These are phyloP conservation scores for Colletotrichum abscissum DNA, from an alignment of 2,329 filamentous ascomycete genomes.

Conservation along the genomic window DNA sequence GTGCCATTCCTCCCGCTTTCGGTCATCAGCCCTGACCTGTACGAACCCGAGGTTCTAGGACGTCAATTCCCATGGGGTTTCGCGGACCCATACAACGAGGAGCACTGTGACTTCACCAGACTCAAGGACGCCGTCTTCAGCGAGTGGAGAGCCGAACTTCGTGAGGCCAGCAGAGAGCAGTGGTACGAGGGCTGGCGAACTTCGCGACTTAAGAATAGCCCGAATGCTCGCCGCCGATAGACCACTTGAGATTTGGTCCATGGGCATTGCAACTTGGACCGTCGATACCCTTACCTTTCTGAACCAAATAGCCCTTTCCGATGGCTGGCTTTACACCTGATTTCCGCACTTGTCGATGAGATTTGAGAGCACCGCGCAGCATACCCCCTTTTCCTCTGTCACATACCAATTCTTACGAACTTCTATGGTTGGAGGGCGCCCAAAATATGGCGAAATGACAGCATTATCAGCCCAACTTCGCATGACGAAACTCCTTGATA, in stretches of 20 bases:
- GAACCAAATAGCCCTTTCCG: not conserved
- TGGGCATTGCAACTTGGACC: not conserved
- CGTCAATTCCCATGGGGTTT: slow-evolving; percentile 97
- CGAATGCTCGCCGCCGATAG: slow-evolving; percentile 50
- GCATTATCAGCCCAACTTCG: not conserved
- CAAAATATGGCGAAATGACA: slow-evolving; percentile 24
- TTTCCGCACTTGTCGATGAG: slow-evolving; percentile 34
- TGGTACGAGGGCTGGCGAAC: slow-evolving; percentile 98
- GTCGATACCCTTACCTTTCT: slow-evolving; percentile 36
- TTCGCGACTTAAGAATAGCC: slow-evolving; percentile 68
- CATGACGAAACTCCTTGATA: slow-evolving; percentile 32
- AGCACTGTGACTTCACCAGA: slow-evolving; percentile 93
- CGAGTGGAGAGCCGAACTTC: slow-evolving; percentile 92
- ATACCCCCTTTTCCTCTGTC: slow-evolving; percentile 45
- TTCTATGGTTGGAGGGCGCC: slow-evolving; percentile 30
- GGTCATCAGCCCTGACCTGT: slow-evolving; percentile 92
- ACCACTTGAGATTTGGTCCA: slow-evolving; percentile 8
- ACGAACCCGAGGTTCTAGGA: slow-evolving; percentile 83
- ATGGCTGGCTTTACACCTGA: slow-evolving; percentile 12
- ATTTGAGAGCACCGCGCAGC: slow-evolving; percentile 46
- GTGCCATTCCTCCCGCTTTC: slow-evolving; percentile 86
- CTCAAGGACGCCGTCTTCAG: slow-evolving; percentile 92
- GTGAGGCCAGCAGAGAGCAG: slow-evolving; percentile 88
- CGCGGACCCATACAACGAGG: slow-evolving; percentile 89
- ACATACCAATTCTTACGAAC: slow-evolving; percentile 36